These are phyloP conservation scores for Climacium dendroides DNA, from an alignment of 225 moss, liverwort and hornwort genomes.

Conservation along the genomic window DNA sequence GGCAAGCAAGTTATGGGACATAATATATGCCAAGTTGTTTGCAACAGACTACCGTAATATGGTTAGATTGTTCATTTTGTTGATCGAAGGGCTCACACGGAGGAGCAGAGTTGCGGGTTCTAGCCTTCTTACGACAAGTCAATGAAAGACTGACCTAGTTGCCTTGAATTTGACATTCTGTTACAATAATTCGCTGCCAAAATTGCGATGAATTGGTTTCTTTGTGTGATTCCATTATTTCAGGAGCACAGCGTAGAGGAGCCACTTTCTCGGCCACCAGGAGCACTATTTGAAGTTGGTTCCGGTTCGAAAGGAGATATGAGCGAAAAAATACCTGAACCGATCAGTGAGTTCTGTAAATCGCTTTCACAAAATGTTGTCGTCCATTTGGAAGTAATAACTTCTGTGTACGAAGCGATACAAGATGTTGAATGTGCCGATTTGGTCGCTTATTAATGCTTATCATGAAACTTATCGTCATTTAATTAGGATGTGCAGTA, in stretches of 20 bases:
- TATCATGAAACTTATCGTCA: not conserved
- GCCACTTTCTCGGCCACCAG: slow-evolving; percentile 40
- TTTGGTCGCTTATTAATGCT: not conserved
- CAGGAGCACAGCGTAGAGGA: slow-evolving; percentile 34
- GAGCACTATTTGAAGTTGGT: slow-evolving; percentile 37
- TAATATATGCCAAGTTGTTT: not conserved
- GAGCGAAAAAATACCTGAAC: slow-evolving; percentile 5
- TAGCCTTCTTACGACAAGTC: not conserved
- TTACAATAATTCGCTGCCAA: not conserved
- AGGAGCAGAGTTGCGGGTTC: not conserved
- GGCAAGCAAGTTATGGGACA: not conserved
- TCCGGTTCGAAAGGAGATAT: slow-evolving; percentile 10
- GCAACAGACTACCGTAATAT: not conserved
- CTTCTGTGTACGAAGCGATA: not conserved
- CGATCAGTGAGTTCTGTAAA: slow-evolving; percentile 11
- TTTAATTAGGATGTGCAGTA: too few species aligned
- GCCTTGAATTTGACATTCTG: not conserved
- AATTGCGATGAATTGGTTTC: not conserved
- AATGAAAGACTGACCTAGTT: not conserved
- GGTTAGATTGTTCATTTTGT: not conserved
- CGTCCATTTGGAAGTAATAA: not conserved
- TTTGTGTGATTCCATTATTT: not conserved
- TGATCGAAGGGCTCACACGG: not conserved
- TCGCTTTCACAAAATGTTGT: not conserved
- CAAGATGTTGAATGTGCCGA: not conserved